A percentile compares a stretch with the other conserved stretches of the same genome.
Conservation (phyloP, 1,284 basidiomycete genomes). For the Somion occarium region DNA sequence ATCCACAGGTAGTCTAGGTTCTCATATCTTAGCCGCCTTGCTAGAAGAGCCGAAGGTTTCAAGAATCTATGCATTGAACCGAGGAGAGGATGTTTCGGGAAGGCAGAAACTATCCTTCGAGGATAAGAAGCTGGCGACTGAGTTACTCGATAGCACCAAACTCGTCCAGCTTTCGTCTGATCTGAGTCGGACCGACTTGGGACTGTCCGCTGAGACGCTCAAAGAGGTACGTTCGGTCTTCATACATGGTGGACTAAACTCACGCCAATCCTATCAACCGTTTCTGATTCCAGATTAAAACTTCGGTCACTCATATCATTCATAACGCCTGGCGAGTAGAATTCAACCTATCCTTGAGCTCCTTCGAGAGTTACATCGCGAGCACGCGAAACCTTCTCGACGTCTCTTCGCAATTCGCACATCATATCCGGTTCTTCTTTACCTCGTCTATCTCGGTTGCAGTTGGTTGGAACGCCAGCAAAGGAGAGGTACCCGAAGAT, state of each 20-base stretch:
- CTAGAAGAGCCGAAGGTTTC: constrained; percentile 1
- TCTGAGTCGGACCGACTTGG: constrained; percentile 19
- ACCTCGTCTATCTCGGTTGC: constrained; percentile 14
- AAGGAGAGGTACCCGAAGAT: constrained; percentile 12
- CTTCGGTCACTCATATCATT: constrained; percentile 16
- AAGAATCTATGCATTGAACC: constrained; percentile 15
- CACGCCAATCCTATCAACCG: constrained; percentile 9
- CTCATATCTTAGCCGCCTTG: constrained; percentile 15
- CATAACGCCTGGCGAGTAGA: constrained; percentile 29
- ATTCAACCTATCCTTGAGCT: constrained; percentile 30
- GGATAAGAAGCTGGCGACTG: constrained; percentile 26
- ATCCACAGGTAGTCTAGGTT: constrained; percentile 18
- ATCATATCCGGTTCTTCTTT: constrained; percentile 8
- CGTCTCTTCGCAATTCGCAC: constrained; percentile 15
- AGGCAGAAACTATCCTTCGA: constrained; percentile 26
- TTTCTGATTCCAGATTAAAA: constrained; percentile 11
- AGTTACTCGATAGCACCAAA: constrained; percentile 25
- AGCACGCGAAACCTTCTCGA: constrained; percentile 25
- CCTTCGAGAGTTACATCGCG: constrained; percentile 26
- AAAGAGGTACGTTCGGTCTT: constrained; percentile 10
- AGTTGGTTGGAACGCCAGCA: constrained; percentile 6
- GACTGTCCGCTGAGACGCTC: background rate
- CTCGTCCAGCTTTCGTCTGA: constrained; percentile 28
- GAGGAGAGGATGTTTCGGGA: constrained; percentile 1
- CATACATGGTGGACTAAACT: constrained; percentile 15